A percentile compares a stretch with the other conserved stretches of the same genome.
phyloP scores from a whole-genome alignment of 2,329 filamentous ascomycete genomes.

The Colletotrichum tofieldiae region DNA sequence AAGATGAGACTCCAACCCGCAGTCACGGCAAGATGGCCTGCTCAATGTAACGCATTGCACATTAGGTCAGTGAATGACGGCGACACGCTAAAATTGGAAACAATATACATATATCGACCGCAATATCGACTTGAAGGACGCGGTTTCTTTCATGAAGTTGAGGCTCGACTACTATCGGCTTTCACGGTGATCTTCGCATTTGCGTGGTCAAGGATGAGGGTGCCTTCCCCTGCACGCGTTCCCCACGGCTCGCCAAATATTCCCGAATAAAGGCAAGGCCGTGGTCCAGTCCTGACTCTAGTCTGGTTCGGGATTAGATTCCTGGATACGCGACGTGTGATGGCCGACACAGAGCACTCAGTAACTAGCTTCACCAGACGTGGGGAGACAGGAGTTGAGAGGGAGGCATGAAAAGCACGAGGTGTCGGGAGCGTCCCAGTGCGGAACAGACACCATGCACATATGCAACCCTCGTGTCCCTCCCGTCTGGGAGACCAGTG shows the following conservation, averaged over 20 bases:
- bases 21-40: conserved; percentile 24
- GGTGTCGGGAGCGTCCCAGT: conserved; percentile 24
- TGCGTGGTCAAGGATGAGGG: conserved; percentile 7
- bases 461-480: conserved; percentile 30
- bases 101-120: conserved; percentile 21
- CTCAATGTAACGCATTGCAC: conserved; percentile 10
- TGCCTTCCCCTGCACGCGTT: conserved; percentile 16
- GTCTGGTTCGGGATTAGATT: conserved; percentile 37
- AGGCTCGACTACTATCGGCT: conserved; percentile 19
- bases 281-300: conserved; percentile 21
- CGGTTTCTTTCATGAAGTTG: not conserved
- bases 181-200: conserved; percentile 3
- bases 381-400: conserved; percentile 29
- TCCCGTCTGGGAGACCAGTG: conserved; percentile 39
- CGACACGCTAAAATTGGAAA: conserved; percentile 30
- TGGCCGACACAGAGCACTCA: not conserved
- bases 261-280: conserved; percentile 52
- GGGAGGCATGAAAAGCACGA: conserved; percentile 31
- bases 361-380: conserved; percentile 5
- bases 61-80: conserved; percentile 6
- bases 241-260: conserved; percentile 43
- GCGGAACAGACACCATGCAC: conserved; percentile 33
- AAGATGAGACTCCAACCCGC: conserved; percentile 18
- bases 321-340: not conserved
- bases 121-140: conserved; percentile 3